Evolutionary conservation across 2,329 filamentous ascomycete species (phyloP).

Genomic region (Fusarium nisikadoi): DNA sequence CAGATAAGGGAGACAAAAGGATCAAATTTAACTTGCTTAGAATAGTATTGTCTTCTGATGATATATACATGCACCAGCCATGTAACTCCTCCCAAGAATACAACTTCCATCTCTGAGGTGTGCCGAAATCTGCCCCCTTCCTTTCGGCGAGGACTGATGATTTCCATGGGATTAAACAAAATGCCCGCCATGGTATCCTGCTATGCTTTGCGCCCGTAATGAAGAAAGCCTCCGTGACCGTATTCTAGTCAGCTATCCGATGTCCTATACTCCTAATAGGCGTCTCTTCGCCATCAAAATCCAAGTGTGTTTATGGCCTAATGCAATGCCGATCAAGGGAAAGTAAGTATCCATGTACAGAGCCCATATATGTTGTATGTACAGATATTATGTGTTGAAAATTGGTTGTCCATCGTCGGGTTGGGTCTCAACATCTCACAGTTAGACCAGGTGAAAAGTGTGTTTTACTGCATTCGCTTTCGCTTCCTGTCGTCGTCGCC

Average conservation of each 20-base stretch:
- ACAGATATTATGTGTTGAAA: slow-evolving; percentile 6
- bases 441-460: slow-evolving; percentile 40
- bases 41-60: slow-evolving; percentile 10
- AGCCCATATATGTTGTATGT: slow-evolving; percentile 27
- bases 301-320: slow-evolving; percentile 13
- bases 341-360: slow-evolving; percentile 10
- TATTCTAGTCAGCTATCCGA: slow-evolving; percentile 28
- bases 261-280: slow-evolving; percentile 33
- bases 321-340: slow-evolving; percentile 19
- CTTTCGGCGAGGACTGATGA: slow-evolving; percentile 3
- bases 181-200: slow-evolving; percentile 34
- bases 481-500: slow-evolving; percentile 71
- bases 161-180: slow-evolving; percentile 28
- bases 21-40: not conserved
- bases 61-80: slow-evolving; percentile 23
- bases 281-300: slow-evolving; percentile 21
- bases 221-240: slow-evolving; percentile 25
- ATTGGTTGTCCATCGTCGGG: not conserved
- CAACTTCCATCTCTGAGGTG: slow-evolving; percentile 4
- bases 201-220: slow-evolving; percentile 33
- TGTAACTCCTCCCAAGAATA: slow-evolving; percentile 29
- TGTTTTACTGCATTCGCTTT: slow-evolving; percentile 68
- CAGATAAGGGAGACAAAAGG: not conserved
- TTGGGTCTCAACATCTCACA: not conserved
- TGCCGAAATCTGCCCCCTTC: slow-evolving; percentile 16